Conservation (phyloP, 139 green algal genomes). For the Zygnema cylindricum region DNA sequence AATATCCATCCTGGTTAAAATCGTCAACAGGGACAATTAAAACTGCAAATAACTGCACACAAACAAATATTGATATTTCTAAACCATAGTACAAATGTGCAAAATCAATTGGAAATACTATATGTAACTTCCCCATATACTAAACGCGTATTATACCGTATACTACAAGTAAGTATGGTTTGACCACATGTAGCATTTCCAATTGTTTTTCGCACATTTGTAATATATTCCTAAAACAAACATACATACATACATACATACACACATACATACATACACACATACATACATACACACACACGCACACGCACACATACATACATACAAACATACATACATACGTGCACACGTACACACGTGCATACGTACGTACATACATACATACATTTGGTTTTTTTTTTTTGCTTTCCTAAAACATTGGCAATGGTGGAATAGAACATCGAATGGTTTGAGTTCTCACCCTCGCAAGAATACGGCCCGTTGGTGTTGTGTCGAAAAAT, state of each 20-base stretch:
- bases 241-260: background rate
- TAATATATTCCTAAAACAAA: background rate
- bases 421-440: too few relatives aligned
- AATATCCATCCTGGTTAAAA: too few relatives aligned
- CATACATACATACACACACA: background rate
- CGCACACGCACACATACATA: background rate
- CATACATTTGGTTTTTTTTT: conserved; percentile 1
- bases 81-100: too few relatives aligned
- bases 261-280: background rate
- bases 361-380: background rate
- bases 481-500: conserved; percentile 93
- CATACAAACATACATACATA: conserved; percentile 9
- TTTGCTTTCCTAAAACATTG: background rate
- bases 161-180: too few relatives aligned
- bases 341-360: background rate
- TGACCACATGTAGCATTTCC: too few relatives aligned
- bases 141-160: too few relatives aligned
- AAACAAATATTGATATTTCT: too few relatives aligned
- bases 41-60: too few relatives aligned
- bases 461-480: conserved; percentile 87
- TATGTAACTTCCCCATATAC: too few relatives aligned
- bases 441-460: conserved; percentile 16
- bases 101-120: too few relatives aligned
- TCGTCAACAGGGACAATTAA: too few relatives aligned
- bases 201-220: too few relatives aligned